Percentiles rank a stretch among this genome's conserved stretches.
phyloP scores from a whole-genome alignment of 441 rosid genomes.

The Brassica balearica region DNA sequence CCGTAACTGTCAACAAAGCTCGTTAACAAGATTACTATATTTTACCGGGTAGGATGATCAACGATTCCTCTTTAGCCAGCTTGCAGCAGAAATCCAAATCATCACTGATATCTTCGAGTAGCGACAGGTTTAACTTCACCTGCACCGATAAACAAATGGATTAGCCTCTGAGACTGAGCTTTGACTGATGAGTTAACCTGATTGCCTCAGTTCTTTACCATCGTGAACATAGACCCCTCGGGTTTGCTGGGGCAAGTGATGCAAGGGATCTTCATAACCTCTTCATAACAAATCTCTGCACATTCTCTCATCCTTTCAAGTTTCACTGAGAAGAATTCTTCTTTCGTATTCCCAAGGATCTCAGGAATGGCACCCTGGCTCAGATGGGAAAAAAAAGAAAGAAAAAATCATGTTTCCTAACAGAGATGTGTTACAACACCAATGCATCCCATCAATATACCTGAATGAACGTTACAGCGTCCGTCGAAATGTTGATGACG shows the following conservation, averaged over 20 bases:
- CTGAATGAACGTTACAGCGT: slow-evolving; percentile 59
- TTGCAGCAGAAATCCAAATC: slow-evolving; percentile 43
- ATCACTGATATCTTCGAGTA: slow-evolving; percentile 38
- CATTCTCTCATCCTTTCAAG: slow-evolving; percentile 34
- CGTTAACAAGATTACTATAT: neutral
- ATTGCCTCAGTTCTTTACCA: slow-evolving; percentile 33
- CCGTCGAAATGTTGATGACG: slow-evolving; percentile 40
- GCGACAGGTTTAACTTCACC: slow-evolving; percentile 39
- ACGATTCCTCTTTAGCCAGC: slow-evolving; percentile 43
- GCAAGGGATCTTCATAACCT: slow-evolving; percentile 47
- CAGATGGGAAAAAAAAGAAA: neutral
- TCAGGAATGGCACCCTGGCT: slow-evolving; percentile 54
- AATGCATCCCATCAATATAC: slow-evolving; percentile 30
- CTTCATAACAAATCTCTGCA: slow-evolving; percentile 44
- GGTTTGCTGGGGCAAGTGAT: slow-evolving; percentile 48
- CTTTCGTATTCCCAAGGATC: slow-evolving; percentile 46
- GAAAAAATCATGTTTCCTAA: neutral
- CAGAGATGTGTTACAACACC: neutral
- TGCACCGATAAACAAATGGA: slow-evolving; percentile 15
- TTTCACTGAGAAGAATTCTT: slow-evolving; percentile 43
- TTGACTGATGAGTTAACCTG: neutral
- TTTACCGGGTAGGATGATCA: slow-evolving; percentile 42
- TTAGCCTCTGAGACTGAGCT: slow-evolving; percentile 9
- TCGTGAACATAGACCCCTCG: slow-evolving; percentile 46
- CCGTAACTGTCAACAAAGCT: slow-evolving; percentile 6